phyloP scores from a whole-genome alignment of 2,329 filamentous ascomycete species.

The Phialophora expanda region DNA sequence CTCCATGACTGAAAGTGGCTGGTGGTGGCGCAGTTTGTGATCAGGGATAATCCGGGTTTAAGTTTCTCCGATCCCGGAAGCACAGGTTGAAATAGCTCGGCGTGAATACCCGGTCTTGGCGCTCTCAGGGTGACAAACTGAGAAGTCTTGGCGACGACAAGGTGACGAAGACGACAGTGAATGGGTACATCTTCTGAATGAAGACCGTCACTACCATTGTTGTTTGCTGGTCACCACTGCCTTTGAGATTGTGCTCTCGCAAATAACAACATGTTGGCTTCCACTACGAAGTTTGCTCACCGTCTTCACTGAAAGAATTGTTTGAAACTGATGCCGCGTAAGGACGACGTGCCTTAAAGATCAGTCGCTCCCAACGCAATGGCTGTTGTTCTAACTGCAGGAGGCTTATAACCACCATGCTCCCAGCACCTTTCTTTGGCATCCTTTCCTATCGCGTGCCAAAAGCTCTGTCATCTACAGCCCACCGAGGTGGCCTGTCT shows the following conservation, averaged over 20 bases:
- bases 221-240: too few species aligned
- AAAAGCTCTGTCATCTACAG: not conserved
- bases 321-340: not conserved
- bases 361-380: not conserved
- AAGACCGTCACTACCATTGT: not conserved
- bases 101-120: too few species aligned
- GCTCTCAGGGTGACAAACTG: too few species aligned
- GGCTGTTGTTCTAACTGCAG: not conserved
- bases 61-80: too few species aligned
- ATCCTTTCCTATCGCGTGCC: not conserved
- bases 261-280: not conserved
- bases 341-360: not conserved
- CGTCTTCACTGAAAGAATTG: not conserved
- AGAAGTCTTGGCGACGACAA: too few species aligned
- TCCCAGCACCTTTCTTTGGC: not conserved
- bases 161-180: not conserved
- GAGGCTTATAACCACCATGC: not conserved
- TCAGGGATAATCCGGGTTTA: too few species aligned
- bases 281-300: not conserved
- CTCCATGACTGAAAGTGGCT: too few species aligned
- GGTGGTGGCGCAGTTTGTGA: too few species aligned
- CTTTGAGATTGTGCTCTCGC: not conserved
- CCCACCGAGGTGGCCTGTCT: not conserved
- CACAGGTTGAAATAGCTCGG: too few species aligned
- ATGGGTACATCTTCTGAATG: not conserved